Evolutionary conservation across 306 rosid species (phyloP).

Genomic region (Senna tora): DNA sequence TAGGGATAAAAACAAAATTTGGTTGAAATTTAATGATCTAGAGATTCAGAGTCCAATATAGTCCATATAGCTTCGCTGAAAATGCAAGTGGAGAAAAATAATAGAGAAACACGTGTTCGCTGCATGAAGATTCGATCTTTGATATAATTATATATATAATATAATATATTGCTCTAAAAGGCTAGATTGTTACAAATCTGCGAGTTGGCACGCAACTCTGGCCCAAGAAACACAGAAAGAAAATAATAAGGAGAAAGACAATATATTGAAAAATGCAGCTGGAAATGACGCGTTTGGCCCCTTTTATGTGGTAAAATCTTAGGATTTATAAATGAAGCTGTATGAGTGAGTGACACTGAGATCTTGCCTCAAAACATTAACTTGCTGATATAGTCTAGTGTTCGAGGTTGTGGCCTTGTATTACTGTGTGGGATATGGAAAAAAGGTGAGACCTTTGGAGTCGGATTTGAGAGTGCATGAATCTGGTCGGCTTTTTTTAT

Average conservation of each 20-base stretch:
- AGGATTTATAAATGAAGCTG: constrained; percentile 28
- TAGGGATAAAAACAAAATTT: neutral
- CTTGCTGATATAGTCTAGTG: constrained; percentile 39
- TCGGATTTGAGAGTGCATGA: constrained; percentile 35
- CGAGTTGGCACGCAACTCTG: constrained; percentile 41
- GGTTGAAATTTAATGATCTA: neutral
- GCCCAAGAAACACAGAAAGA: constrained; percentile 30
- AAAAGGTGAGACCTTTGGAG: constrained; percentile 39
- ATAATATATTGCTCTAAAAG: neutral
- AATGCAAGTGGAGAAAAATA: constrained; percentile 1
- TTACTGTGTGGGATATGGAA: constrained; percentile 8
- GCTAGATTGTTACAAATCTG: neutral
- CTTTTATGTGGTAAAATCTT: neutral
- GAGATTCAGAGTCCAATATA: neutral
- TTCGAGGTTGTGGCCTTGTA: constrained; percentile 21
- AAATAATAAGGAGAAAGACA: neutral
- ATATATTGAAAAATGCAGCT: constrained; percentile 38
- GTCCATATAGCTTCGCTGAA: neutral
- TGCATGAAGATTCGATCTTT: constrained; percentile 17
- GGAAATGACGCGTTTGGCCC: constrained; percentile 41
- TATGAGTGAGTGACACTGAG: neutral
- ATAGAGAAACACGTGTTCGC: constrained; percentile 24
- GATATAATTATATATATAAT: neutral
- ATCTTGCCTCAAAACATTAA: constrained; percentile 10
- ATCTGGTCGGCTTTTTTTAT: constrained; percentile 27